Conservation (phyloP, 2,329 filamentous ascomycete genomes). For the Emmonsia crescens region DNA sequence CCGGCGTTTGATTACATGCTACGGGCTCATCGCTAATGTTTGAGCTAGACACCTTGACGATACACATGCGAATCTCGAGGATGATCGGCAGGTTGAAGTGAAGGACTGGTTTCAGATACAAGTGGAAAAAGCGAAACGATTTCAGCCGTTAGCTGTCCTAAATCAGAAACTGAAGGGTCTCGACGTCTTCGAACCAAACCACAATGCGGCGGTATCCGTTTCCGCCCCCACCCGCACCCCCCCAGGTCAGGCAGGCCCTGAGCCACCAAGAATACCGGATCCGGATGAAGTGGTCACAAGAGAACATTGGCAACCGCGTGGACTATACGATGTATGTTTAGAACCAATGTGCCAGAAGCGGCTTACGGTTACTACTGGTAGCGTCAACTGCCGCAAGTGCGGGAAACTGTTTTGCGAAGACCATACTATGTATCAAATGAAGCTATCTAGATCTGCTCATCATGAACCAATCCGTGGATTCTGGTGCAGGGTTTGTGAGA, state of each 20-base stretch:
- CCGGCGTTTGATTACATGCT: slow-evolving; percentile 15
- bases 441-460: slow-evolving; percentile 74
- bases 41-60: slow-evolving; percentile 65
- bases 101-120: slow-evolving; percentile 96
- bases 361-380: slow-evolving; percentile 68
- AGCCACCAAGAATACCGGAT: slow-evolving; percentile 43
- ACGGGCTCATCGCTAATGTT: slow-evolving; percentile 5
- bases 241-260: slow-evolving; percentile 16
- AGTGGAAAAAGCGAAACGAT: slow-evolving; percentile 83
- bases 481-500: slow-evolving; percentile 95
- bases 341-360: slow-evolving; percentile 77
- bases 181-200: slow-evolving; percentile 90
- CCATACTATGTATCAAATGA: slow-evolving; percentile 99
- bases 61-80: slow-evolving; percentile 77
- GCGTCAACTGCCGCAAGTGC: slow-evolving; percentile 86
- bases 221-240: slow-evolving; percentile 24
- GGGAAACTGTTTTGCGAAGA: slow-evolving; percentile 91
- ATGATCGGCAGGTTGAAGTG: slow-evolving; percentile 82
- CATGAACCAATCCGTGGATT: slow-evolving; percentile 83
- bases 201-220: slow-evolving; percentile 40
- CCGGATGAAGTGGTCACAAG: slow-evolving; percentile 84
- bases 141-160: slow-evolving; percentile 80
- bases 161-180: slow-evolving; percentile 90
- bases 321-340: slow-evolving; percentile 66
- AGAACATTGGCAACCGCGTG: slow-evolving; percentile 76